phyloP scores from a whole-genome alignment of 306 rosid genomes.

The Psophocarpus tetragonolobus region DNA sequence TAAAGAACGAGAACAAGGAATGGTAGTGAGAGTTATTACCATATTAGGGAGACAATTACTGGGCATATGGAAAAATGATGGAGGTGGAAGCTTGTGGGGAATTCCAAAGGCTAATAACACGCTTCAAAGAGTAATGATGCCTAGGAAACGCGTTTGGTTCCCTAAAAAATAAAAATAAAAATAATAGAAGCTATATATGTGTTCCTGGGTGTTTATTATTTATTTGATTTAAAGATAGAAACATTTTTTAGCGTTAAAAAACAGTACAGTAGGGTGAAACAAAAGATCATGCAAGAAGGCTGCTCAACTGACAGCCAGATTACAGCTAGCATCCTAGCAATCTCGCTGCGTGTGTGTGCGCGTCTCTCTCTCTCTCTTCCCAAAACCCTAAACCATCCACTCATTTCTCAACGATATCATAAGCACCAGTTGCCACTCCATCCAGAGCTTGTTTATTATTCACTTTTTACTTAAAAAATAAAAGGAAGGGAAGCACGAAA shows the following conservation, averaged over 20 bases:
- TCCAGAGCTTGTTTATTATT: constrained; percentile 25
- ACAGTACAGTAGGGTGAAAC: not conserved
- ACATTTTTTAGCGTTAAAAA: not conserved
- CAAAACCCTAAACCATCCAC: constrained; percentile 60
- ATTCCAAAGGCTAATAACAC: constrained; percentile 44
- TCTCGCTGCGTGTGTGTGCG: not conserved
- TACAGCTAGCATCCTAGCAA: constrained; percentile 85
- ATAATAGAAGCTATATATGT: not conserved
- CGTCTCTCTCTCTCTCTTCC: constrained; percentile 43
- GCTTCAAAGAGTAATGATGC: constrained; percentile 64
- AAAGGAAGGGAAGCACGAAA: not conserved
- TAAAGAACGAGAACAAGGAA: not conserved
- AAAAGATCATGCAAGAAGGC: constrained; percentile 92
- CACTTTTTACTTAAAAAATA: not conserved
- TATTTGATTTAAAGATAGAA: not conserved
- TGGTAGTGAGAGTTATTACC: constrained; percentile 19
- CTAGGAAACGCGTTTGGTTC: constrained; percentile 72
- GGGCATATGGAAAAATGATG: constrained; percentile 46
- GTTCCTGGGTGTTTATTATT: not conserved
- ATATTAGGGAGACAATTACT: not conserved
- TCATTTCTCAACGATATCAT: constrained; percentile 56
- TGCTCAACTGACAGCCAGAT: constrained; percentile 85
- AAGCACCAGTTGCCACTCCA: constrained; percentile 43
- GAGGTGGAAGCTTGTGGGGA: constrained; percentile 45
- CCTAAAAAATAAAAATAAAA: constrained; percentile 42